A percentile compares a stretch with the other conserved stretches of the same genome.
Evolutionary conservation across 139 green algal genomes (phyloP).

Genomic region (Chlamydomonas schloesseri): DNA sequence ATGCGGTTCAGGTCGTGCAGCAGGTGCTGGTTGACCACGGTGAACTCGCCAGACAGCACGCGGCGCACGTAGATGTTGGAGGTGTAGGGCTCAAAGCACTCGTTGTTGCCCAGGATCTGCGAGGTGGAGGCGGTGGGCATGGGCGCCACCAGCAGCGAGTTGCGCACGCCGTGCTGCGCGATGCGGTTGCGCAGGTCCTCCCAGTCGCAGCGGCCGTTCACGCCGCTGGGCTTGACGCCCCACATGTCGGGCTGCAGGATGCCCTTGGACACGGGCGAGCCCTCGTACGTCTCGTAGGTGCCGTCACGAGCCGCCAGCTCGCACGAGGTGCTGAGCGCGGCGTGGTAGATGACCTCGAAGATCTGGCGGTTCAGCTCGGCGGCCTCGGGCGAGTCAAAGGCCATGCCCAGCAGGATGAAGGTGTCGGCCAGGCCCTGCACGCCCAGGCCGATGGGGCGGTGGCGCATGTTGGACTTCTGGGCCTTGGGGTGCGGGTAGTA

Average conservation of each 20-base stretch:
- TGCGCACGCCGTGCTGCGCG: slow-evolving; percentile 90
- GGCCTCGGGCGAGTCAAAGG: slow-evolving; percentile 94
- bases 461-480: slow-evolving; percentile 91
- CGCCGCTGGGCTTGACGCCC: slow-evolving; percentile 76
- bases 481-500: slow-evolving; percentile 96
- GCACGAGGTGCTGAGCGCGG: slow-evolving; percentile 86
- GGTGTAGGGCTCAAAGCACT: slow-evolving; percentile 99
- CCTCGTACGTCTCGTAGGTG: slow-evolving; percentile 92
- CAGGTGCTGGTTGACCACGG: slow-evolving; percentile 98
- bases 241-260: slow-evolving; percentile 97
- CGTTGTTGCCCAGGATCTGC: slow-evolving; percentile 97
- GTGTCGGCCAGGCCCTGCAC: slow-evolving; percentile 95
- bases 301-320: slow-evolving; percentile 86
- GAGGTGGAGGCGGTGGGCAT: slow-evolving; percentile 98
- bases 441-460: slow-evolving; percentile 97
- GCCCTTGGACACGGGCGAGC: slow-evolving; percentile 85
- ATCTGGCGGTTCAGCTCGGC: slow-evolving; percentile 92
- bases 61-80: slow-evolving; percentile 99
- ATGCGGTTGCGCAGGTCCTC: slow-evolving; percentile 81
- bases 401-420: slow-evolving; percentile 98
- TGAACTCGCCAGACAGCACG: slow-evolving; percentile 96
- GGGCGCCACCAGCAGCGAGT: slow-evolving; percentile 97
- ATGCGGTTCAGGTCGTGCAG: slow-evolving; percentile 92
- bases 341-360: slow-evolving; percentile 98
- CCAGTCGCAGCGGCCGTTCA: slow-evolving; percentile 87